Base-by-base conservation (phyloP, 2,329 filamentous ascomycete species). In the Pseudomassariella vexata region DNA sequence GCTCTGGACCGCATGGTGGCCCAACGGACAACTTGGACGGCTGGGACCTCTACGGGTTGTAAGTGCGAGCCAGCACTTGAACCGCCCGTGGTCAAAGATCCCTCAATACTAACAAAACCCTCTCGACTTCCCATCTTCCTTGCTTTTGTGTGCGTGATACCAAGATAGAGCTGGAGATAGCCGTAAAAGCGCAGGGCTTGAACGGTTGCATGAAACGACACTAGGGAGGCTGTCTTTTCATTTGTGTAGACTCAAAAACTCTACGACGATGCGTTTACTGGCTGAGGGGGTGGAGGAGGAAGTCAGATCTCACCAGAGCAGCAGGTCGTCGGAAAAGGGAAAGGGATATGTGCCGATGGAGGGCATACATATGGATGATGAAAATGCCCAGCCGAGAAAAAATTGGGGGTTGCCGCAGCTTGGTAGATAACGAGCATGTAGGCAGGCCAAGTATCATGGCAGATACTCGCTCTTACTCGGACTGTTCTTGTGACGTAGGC, bases 11-110 rank as follows among this genome's bases (percentile, higher is more conserved):
- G 46, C 19, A 35, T 35, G 22, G 34, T 17, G 34, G 38, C 23
- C 11, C 45, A 22, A 34, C 25, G 20, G 44, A 52, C 37, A 41
- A 40, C 29, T 47, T 53, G 26, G 52, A 57, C 38, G 50, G 50
- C 32, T 56, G 51, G 53, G 48, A 53, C 28, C 32, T 59, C 19
- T 57, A 56, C 40, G 56, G 51, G 35, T 39, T 66, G 50, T 64
- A 48, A 47, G 46, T 53, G 62, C 27, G 18, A 20, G 21, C n/a
- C 20, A 20, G 11, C 14, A 48, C 31, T 41, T 40, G 19, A 33
- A 47, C 19, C 34, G 24, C 32, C 11, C 25, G n/a, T 8, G 14
- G 9, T n/a, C n/a, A n/a, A n/a, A n/a, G n/a, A n/a, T 14, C 19
- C 32, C 19, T 18, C 32, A 24, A 21, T 21, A 11, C 28, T 34